Percentiles rank a stretch among this genome's conserved stretches.
These are phyloP conservation scores for Striga asiatica DNA, from an alignment of 257 asterid species.

Conservation along the genomic window DNA sequence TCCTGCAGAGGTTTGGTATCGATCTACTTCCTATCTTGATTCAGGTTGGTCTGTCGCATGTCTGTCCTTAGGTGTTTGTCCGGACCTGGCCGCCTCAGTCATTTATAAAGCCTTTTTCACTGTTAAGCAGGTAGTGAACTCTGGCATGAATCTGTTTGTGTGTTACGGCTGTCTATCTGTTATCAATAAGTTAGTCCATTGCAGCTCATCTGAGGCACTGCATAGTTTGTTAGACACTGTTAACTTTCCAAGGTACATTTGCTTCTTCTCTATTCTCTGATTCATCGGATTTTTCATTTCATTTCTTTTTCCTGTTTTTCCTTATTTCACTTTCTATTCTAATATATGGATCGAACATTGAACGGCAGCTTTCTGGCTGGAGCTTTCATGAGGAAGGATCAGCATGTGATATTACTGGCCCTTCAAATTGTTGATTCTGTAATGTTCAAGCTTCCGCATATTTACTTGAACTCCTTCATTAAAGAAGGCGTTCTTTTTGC, in stretches of 20 bases:
- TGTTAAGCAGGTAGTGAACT: constrained; percentile 67
- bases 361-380: constrained; percentile 87
- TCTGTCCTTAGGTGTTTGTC: constrained; percentile 6
- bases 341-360: constrained; percentile 7
- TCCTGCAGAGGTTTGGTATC: constrained; percentile 62
- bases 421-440: constrained; percentile 70
- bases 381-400: constrained; percentile 76
- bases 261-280: constrained; percentile 12
- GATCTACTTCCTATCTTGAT: constrained; percentile 76
- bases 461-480: constrained; percentile 55
- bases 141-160: constrained; percentile 63
- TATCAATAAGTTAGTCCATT: constrained; percentile 71
- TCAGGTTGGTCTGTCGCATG: constrained; percentile 42
- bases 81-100: not conserved
- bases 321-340: constrained; percentile 8
- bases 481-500: constrained; percentile 88
- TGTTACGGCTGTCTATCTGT: constrained; percentile 82
- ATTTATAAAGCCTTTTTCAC: constrained; percentile 23
- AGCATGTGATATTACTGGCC: constrained; percentile 55
- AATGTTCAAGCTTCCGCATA: constrained; percentile 64
- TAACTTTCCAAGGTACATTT: constrained; percentile 65
- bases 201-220: constrained; percentile 60
- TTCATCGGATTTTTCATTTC: not conserved
- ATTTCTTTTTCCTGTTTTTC: not conserved
- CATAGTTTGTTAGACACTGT: constrained; percentile 47